Conservation (phyloP, 495 filamentous ascomycete species). For the Penicillium arizonense region DNA sequence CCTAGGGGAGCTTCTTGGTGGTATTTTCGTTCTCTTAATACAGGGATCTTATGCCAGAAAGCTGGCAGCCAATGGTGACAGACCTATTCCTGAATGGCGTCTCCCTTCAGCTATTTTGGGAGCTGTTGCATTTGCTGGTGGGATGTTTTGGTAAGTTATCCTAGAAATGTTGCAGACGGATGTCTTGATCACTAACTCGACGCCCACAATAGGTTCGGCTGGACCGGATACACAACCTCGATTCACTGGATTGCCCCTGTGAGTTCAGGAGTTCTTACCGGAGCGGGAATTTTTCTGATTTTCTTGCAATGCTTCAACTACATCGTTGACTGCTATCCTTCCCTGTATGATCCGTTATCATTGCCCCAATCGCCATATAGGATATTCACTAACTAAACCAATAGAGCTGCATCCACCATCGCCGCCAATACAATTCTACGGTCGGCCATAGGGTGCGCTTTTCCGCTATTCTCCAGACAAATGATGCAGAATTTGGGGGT, state of each 20-base stretch:
- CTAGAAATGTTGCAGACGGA: background rate
- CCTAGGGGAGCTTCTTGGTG: slow-evolving; percentile 24
- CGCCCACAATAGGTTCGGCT: slow-evolving; percentile 31
- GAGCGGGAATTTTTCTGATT: slow-evolving; percentile 29
- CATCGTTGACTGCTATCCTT: slow-evolving; percentile 38
- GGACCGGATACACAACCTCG: slow-evolving; percentile 26
- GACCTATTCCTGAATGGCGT: slow-evolving; percentile 34
- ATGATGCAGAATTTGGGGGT: slow-evolving; percentile 78
- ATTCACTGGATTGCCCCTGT: slow-evolving; percentile 33
- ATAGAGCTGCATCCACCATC: slow-evolving; percentile 74
- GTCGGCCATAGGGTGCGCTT: slow-evolving; percentile 69
- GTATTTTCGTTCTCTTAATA: slow-evolving; percentile 19
- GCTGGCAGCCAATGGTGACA: slow-evolving; percentile 23
- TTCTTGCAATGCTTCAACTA: slow-evolving; percentile 38
- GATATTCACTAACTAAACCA: background rate
- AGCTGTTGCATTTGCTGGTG: slow-evolving; percentile 43
- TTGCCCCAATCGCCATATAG: background rate
- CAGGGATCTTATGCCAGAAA: slow-evolving; percentile 24
- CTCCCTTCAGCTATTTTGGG: slow-evolving; percentile 46
- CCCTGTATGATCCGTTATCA: slow-evolving; percentile 55
- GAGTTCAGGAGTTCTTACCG: slow-evolving; percentile 23
- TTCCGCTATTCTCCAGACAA: slow-evolving; percentile 76
- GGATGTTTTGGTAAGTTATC: slow-evolving; percentile 47
- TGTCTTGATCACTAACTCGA: background rate
- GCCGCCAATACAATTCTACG: slow-evolving; percentile 85